A percentile compares a stretch with the other conserved stretches of the same genome.
Evolutionary conservation across 768 basidiomycete genomes (phyloP).

Genomic region (Tubosaeta sp.): DNA sequence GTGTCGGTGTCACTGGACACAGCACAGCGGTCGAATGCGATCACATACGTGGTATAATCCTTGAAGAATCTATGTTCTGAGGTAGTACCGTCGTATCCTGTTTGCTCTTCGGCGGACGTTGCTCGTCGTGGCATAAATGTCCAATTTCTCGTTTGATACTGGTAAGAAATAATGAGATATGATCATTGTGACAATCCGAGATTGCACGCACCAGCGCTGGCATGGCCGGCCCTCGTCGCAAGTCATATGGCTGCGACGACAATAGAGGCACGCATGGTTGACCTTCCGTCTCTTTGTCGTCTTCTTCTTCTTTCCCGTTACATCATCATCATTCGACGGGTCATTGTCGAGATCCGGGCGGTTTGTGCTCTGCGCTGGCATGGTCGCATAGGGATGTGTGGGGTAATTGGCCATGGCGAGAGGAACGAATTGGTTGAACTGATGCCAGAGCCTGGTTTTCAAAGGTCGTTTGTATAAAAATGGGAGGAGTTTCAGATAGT

Average conservation of each 20-base stretch:
- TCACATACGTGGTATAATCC: slow-evolving; percentile 26
- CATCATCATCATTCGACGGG: slow-evolving; percentile 30
- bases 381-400: slow-evolving; percentile 24
- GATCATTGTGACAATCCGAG: slow-evolving; percentile 4
- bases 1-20: background rate
- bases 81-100: slow-evolving; percentile 30
- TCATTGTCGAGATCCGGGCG: slow-evolving; percentile 24
- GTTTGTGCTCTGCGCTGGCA: slow-evolving; percentile 14
- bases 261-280: slow-evolving; percentile 92
- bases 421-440: slow-evolving; percentile 4
- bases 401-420: slow-evolving; percentile 26
- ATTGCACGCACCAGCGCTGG: slow-evolving; percentile 76
- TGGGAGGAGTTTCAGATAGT: slow-evolving; percentile 21
- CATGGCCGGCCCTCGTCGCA: slow-evolving; percentile 89
- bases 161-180: slow-evolving; percentile 4
- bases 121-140: slow-evolving; percentile 89
- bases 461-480: slow-evolving; percentile 19
- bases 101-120: slow-evolving; percentile 49
- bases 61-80: slow-evolving; percentile 30
- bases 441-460: slow-evolving; percentile 8
- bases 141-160: slow-evolving; percentile 97
- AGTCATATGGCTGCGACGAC: slow-evolving; percentile 89
- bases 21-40: background rate
- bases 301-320: slow-evolving; percentile 38
- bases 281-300: slow-evolving; percentile 72